A percentile compares a stretch with the other conserved stretches of the same genome.
Evolutionary conservation across 225 moss, liverwort and hornwort genomes (phyloP).

Genomic region (Marchantia paleacea): DNA sequence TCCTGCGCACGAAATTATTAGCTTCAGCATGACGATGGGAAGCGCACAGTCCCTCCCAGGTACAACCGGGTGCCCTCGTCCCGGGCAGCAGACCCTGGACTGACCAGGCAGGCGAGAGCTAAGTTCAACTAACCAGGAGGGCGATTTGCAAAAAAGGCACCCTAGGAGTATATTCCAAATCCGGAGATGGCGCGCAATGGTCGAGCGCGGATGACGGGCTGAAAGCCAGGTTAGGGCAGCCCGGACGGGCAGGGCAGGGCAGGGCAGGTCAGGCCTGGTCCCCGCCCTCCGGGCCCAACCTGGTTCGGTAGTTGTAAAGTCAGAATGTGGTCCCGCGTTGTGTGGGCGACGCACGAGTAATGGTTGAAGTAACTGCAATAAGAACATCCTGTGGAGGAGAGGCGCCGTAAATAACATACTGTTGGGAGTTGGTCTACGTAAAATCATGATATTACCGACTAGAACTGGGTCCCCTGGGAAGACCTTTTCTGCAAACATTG

Average conservation of each 20-base stretch:
- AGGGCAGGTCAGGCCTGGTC: background rate
- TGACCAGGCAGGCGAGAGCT: background rate
- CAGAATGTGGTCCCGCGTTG: background rate
- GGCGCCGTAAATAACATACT: too few relatives aligned
- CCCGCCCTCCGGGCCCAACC: background rate
- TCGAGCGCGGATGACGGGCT: background rate
- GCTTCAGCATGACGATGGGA: too few relatives aligned
- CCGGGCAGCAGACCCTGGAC: background rate
- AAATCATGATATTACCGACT: too few relatives aligned
- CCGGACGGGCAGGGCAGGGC: background rate
- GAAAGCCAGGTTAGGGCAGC: background rate
- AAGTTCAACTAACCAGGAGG: background rate
- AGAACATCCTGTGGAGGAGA: too few relatives aligned
- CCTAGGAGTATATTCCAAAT: conserved; percentile 1
- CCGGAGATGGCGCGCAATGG: background rate
- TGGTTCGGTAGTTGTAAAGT: background rate
- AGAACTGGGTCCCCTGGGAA: too few relatives aligned
- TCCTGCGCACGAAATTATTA: too few relatives aligned
- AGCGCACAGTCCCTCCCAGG: too few relatives aligned
- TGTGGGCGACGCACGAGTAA: background rate
- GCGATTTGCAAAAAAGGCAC: background rate
- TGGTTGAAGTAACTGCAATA: too few relatives aligned
- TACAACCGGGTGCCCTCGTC: background rate
- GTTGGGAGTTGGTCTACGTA: too few relatives aligned
- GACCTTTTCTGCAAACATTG: too few relatives aligned